Base-by-base conservation (phyloP, 2,329 filamentous ascomycete genomes). In the Dryadomyces quercus-mongolicae region DNA sequence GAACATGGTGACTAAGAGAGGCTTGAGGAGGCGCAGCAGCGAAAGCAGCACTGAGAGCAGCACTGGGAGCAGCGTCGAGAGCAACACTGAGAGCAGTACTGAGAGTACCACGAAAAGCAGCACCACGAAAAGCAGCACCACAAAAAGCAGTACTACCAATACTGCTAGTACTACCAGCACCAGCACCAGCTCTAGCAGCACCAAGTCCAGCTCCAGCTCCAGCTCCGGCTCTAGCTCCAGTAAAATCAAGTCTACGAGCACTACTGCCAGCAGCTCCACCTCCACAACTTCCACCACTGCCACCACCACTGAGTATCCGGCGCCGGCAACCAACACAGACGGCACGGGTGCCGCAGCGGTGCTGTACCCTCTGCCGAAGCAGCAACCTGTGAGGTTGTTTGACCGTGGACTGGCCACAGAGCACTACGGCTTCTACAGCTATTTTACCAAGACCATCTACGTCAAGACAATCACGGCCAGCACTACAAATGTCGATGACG, bases 381-480 rank as follows among this genome's bases (percentile, higher is more conserved):
- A 85, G 56, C 93, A 97, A 63, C 92, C 89, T 0, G 74, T 97
- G 13, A 81, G 87, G 1, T 78, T 97, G 1, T 97, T 84, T 67
- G 88, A 97, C 66, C 86, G 90, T 20, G 90, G 86, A 18, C 74
- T 86, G 31, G 71, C 78, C 2, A 85, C 84, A 0, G 92, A 97
- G 67, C 89, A 95, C 69, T 96, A 94, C 67, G 89, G 88, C 2
- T 96, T 96, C 70, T 96, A 95, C 71, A 87, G 80, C 0, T 94
- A 95, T 73, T 97, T 87, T 68, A 84, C 90, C 69, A 88, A 90
- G 60, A 86, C 85, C 9, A 88, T 95, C 59, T 95, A 92, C 71
- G 74, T 95, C 58, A 81, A 83, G 61, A 82, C 81, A 16, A 70
- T 75, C 12, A 63, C 65, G 15, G 65, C 70, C n/a, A 40, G 44